phyloP scores from a whole-genome alignment of 2,329 filamentous ascomycete species.

The Dactylellina parvicollis region DNA sequence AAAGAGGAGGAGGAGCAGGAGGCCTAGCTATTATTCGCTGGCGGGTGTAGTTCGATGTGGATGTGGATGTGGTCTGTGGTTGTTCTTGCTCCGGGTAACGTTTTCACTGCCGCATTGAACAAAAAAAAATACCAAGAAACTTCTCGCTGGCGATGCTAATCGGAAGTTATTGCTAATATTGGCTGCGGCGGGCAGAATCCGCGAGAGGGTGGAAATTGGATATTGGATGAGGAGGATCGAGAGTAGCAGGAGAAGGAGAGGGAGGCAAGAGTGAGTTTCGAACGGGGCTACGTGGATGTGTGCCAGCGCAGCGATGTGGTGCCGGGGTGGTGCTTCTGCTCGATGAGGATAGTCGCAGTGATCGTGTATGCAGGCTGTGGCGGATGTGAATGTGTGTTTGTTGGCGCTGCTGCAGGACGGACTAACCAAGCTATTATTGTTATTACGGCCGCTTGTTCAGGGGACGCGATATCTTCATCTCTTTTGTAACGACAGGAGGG shows the following conservation, averaged over 20 bases:
- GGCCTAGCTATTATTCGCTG: too few relatives aligned
- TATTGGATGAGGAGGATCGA: constrained; percentile 3
- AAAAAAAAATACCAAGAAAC: background rate
- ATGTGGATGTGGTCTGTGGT: too few relatives aligned
- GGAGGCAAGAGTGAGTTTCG: constrained; percentile 2
- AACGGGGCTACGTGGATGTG: constrained; percentile 36
- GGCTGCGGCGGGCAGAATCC: constrained; percentile 15
- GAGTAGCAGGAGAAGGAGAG: constrained; percentile 1
- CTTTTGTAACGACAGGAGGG: background rate
- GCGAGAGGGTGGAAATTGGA: constrained; percentile 28
- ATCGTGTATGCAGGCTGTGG: background rate
- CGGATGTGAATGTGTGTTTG: constrained; percentile 6
- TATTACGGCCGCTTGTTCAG: background rate
- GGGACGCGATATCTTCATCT: constrained; percentile 16
- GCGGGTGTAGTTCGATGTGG: too few relatives aligned
- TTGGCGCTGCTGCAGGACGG: constrained; percentile 15
- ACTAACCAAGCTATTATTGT: background rate
- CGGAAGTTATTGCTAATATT: background rate
- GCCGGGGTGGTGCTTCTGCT: constrained; percentile 8
- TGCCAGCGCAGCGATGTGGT: constrained; percentile 47
- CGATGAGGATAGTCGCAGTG: constrained; percentile 42
- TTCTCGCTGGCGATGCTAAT: background rate
- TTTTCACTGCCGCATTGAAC: constrained; percentile 44
- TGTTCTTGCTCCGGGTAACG: background rate
- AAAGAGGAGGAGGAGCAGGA: background rate